phyloP scores from a whole-genome alignment of 176 grass and related monocot genomes.

The Puya raimondii region DNA sequence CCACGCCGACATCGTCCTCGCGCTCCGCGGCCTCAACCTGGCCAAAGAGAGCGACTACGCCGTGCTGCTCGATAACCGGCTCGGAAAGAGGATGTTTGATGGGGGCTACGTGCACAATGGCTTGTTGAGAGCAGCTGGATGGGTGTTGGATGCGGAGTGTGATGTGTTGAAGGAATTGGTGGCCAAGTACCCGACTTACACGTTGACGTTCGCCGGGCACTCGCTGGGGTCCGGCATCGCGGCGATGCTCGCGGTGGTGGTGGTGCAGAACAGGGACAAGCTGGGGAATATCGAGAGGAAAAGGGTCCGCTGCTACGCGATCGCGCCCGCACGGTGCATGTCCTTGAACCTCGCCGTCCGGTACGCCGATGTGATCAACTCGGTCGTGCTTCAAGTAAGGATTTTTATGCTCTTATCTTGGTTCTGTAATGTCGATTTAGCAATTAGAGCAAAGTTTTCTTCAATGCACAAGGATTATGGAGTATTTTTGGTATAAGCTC shows the following conservation, averaged over 20 bases:
- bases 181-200: conserved; percentile 45
- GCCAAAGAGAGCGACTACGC: conserved; percentile 69
- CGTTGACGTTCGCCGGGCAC: conserved; percentile 71
- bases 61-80: conserved; percentile 73
- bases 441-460: too few species aligned
- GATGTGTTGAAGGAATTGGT: conserved; percentile 53
- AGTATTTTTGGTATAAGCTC: too few species aligned
- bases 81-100: conserved; percentile 68
- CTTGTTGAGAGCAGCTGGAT: conserved; percentile 57
- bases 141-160: conserved; percentile 70
- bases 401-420: neutral
- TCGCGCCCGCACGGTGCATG: conserved; percentile 82
- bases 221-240: conserved; percentile 63
- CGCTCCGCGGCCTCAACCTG: conserved; percentile 68
- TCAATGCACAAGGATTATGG: too few species aligned
- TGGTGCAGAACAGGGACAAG: conserved; percentile 66
- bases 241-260: conserved; percentile 68
- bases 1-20: conserved; percentile 65
- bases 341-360: conserved; percentile 80
- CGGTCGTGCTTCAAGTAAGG: conserved; percentile 64
- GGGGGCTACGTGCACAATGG: conserved; percentile 89
- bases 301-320: conserved; percentile 59
- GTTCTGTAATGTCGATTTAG: neutral
- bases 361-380: conserved; percentile 90
- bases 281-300: conserved; percentile 44